Conservation (phyloP, 768 basidiomycete genomes). For the Boletus rubescentipes region DNA sequence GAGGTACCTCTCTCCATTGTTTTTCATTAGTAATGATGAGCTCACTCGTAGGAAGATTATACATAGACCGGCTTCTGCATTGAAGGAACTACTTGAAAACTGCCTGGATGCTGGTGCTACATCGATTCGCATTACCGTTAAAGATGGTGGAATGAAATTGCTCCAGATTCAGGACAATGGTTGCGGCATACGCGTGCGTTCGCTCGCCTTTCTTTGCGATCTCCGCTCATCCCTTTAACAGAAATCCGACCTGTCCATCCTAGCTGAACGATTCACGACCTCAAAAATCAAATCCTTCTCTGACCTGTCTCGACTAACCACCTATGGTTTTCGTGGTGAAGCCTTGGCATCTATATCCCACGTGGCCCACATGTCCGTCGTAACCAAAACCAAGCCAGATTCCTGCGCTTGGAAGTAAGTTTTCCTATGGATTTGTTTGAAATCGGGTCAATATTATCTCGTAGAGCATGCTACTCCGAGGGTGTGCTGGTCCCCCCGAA, state of each 20-base stretch:
- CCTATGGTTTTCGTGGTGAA: conserved; percentile 97
- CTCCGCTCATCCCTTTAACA: conserved; percentile 28
- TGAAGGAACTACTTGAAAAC: conserved; percentile 96
- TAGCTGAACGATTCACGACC: conserved; percentile 94
- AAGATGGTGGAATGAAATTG: conserved; percentile 94
- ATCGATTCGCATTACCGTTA: conserved; percentile 81
- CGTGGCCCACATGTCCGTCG: conserved; percentile 82
- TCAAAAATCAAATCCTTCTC: conserved; percentile 87
- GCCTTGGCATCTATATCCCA: conserved; percentile 95
- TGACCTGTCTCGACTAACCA: conserved; percentile 79
- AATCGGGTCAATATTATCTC: conserved; percentile 5
- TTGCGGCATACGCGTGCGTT: conserved; percentile 82
- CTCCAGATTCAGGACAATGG: conserved; percentile 98
- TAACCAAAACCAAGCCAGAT: conserved; percentile 86
- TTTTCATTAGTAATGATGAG: not conserved
- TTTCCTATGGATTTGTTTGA: not conserved
- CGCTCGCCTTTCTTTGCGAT: not conserved
- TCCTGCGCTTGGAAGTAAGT: conserved; percentile 92
- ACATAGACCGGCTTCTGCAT: conserved; percentile 87
- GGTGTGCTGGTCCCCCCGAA: conserved; percentile 71
- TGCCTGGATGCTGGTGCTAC: conserved; percentile 91
- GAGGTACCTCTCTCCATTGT: conserved; percentile 42
- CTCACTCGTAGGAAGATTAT: conserved; percentile 59
- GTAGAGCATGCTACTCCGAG: conserved; percentile 80
- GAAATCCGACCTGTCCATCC: conserved; percentile 86